Evolutionary conservation across 108 stramenopile genomes (phyloP), one percentile per base, ranked within the genome.

Genomic region (Cyclostephanos invisitatus): DNA sequence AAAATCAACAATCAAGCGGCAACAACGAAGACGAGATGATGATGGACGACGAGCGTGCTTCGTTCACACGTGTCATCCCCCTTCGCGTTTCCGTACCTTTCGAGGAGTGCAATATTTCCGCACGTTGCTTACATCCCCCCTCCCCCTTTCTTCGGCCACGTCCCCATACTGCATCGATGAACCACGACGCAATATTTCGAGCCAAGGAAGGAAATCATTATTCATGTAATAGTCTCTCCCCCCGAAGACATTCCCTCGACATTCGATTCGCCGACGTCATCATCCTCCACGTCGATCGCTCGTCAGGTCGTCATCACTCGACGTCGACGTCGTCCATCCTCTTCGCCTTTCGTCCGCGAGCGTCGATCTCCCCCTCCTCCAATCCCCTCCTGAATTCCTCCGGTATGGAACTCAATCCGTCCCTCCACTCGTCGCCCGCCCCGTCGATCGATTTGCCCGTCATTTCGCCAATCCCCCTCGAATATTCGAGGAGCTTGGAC

Each of bases 371-470:
- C 7, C 88, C 89, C 72, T 91, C 90, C 53, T 89, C 85, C 46
- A 90, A 46, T 0, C 92, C 92, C 83, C 90, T 90, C 57, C 84
- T 73, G 77, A 94, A 94, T 54, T 91, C 90, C 51, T 89, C 84
- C 10, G 90, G 90, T 32, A 91, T 86, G 24, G 73, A 58, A 65
- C 75, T 82, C 38, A 86, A 47, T 28, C 82, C 86, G 24, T 73
- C 68, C 14, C 27, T 42, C 47, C 50, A 72, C 32, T 71, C 80
- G 15, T 69, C 37, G 3, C 35, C 67, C 48, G 53, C 12, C 9
- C 40, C 65, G 5, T 71, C 74, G 65, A 85, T 86, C 9, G 86
- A 57, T 64, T 83, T 81, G 15, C 89, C 91, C 3, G 89, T 87
- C 50, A 90, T 62, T 40, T 77, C 75, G 20, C 93, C 93, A 9